Conservation (phyloP, 371 early-diverging fungal genomes). For the Actinomortierella ambigua region DNA sequence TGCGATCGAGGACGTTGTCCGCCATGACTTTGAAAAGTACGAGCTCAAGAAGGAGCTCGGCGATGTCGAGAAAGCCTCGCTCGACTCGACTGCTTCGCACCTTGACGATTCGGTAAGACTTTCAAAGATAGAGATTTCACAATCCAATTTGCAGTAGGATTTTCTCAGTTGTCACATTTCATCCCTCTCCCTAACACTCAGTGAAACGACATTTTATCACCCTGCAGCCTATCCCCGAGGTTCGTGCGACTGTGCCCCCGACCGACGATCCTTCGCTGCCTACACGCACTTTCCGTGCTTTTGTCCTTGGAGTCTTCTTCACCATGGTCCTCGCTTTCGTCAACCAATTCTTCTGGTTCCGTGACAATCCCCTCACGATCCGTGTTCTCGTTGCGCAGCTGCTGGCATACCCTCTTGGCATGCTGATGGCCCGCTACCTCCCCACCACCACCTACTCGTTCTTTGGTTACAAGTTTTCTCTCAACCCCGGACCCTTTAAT, state of each 20-base stretch:
- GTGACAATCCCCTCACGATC: slow-evolving; percentile 67
- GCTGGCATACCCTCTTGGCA: slow-evolving; percentile 71
- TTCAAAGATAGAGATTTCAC: too few species aligned
- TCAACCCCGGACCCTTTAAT: slow-evolving; percentile 81
- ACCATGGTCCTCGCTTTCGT: slow-evolving; percentile 65
- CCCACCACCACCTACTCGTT: slow-evolving; percentile 72
- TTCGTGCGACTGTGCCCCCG: slow-evolving; percentile 42
- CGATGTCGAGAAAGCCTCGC: too few species aligned
- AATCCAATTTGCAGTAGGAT: too few species aligned
- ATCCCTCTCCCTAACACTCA: too few species aligned
- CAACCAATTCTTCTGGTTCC: slow-evolving; percentile 81
- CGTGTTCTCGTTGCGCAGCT: slow-evolving; percentile 71
- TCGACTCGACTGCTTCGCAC: too few species aligned
- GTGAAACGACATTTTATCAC: too few species aligned
- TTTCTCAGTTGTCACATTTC: too few species aligned
- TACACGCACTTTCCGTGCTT: slow-evolving; percentile 77
- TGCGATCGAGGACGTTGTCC: too few species aligned
- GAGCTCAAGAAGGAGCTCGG: too few species aligned
- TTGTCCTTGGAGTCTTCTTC: slow-evolving; percentile 73
- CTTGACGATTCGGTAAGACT: too few species aligned
- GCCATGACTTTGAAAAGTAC: too few species aligned
- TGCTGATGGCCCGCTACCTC: slow-evolving; percentile 58
- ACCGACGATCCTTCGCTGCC: slow-evolving; percentile 71
- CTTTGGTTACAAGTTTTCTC: slow-evolving; percentile 47
- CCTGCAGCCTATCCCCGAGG: slow-evolving; percentile 38